Conservation (phyloP, 306 rosid species). For the Arachis stenosperma region DNA sequence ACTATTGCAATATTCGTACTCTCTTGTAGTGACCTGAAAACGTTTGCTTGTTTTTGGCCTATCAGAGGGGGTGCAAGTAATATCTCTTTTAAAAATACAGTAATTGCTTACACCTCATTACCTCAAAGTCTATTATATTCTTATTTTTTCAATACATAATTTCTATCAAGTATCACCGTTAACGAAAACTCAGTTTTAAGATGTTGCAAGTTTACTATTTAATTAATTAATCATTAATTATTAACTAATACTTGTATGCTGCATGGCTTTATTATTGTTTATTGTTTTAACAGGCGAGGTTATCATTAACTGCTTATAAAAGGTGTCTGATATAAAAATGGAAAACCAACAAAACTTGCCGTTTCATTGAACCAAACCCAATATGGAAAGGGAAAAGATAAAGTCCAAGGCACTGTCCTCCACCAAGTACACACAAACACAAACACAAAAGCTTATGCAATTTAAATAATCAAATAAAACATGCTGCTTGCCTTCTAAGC, state of each 20-base stretch:
- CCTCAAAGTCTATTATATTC: too few relatives aligned
- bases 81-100: too few relatives aligned
- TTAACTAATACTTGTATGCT: not conserved
- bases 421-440: constrained; percentile 39
- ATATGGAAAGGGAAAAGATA: constrained; percentile 47
- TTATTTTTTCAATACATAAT: too few relatives aligned
- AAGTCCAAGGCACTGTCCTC: constrained; percentile 13
- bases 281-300: not conserved
- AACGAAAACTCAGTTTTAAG: too few relatives aligned
- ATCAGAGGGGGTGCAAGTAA: too few relatives aligned
- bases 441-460: not conserved
- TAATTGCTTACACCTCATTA: too few relatives aligned
- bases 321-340: not conserved
- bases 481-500: constrained; percentile 58
- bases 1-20: too few relatives aligned
- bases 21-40: too few relatives aligned
- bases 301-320: constrained; percentile 33
- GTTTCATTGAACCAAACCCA: constrained; percentile 53
- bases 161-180: too few relatives aligned
- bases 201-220: not conserved
- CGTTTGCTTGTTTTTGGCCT: too few relatives aligned
- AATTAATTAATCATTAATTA: constrained; percentile 19
- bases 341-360: constrained; percentile 41
- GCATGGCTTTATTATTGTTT: not conserved
- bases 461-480: constrained; percentile 29